These are phyloP conservation scores for Cytidiella melzeri DNA, from an alignment of 768 basidiomycete genomes.

Conservation along the genomic window DNA sequence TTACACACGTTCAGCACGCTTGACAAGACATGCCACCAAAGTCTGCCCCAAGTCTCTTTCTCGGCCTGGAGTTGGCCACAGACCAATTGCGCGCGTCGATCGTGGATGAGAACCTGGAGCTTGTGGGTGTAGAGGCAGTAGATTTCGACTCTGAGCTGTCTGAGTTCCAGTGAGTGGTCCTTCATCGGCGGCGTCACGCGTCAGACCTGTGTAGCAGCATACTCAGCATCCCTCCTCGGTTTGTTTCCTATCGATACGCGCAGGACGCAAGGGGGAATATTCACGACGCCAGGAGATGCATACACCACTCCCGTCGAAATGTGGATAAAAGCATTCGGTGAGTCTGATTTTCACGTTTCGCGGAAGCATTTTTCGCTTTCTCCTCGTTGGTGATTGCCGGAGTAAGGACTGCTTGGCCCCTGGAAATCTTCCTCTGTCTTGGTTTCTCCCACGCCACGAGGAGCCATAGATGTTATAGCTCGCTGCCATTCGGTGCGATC, in stretches of 20 bases:
- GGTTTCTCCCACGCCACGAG: background rate
- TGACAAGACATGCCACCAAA: conserved; percentile 29
- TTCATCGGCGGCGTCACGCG: conserved; percentile 2
- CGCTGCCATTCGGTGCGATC: background rate
- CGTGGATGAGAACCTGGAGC: conserved; percentile 76
- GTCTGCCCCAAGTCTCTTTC: conserved; percentile 53
- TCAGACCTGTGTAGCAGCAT: conserved; percentile 3
- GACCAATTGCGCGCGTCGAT: conserved; percentile 81
- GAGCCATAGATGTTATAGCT: background rate
- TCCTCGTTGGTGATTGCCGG: background rate
- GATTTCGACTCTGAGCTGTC: conserved; percentile 77
- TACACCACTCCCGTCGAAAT: conserved; percentile 87
- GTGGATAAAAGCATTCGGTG: conserved; percentile 86
- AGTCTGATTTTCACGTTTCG: conserved; percentile 26
- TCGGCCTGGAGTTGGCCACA: conserved; percentile 80
- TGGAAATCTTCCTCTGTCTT: background rate
- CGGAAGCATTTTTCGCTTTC: conserved; percentile 55
- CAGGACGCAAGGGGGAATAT: conserved; percentile 83
- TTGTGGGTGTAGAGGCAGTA: conserved; percentile 75
- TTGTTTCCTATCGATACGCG: conserved; percentile 8
- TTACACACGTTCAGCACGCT: background rate
- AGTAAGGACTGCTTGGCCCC: background rate
- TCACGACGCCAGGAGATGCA: conserved; percentile 80
- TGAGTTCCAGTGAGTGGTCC: conserved; percentile 69
- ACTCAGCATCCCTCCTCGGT: conserved; percentile 1